Percentiles rank a stretch among this genome's conserved stretches.
Conservation (phyloP, 1,139 yeast genomes). For the Magnusiomyces sp. region DNA sequence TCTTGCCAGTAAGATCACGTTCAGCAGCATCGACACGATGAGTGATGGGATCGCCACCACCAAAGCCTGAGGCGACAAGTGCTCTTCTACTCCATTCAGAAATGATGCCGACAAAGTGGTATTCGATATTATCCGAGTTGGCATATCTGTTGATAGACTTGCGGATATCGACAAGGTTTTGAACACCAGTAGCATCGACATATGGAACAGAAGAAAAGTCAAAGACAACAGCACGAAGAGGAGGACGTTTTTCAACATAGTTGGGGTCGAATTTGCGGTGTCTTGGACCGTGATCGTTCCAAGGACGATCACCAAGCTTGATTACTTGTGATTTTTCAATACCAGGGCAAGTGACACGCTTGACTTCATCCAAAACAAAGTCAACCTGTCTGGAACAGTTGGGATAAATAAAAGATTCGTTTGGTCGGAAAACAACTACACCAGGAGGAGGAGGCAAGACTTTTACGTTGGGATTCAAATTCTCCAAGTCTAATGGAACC, state of each 20-base stretch:
- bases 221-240: constrained; percentile 60
- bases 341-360: constrained; percentile 46
- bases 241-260: constrained; percentile 49
- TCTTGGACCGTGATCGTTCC: constrained; percentile 84
- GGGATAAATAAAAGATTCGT: constrained; percentile 74
- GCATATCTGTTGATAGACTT: constrained; percentile 67
- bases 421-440: constrained; percentile 73
- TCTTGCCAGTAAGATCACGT: constrained; percentile 1
- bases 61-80: constrained; percentile 71
- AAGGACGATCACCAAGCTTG: constrained; percentile 63
- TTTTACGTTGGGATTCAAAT: constrained; percentile 49
- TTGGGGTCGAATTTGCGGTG: constrained; percentile 2
- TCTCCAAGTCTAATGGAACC: constrained; percentile 63
- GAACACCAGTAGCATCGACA: constrained; percentile 72
- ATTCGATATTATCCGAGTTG: constrained; percentile 67
- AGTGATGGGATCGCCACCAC: constrained; percentile 34
- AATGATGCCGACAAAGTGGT: constrained; percentile 78
- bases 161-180: constrained; percentile 66
- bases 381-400: constrained; percentile 73
- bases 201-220: constrained; percentile 74
- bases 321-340: not conserved
- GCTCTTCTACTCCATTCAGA: constrained; percentile 84
- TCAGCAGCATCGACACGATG: constrained; percentile 2
- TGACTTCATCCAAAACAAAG: constrained; percentile 57
- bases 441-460: constrained; percentile 85